Percentiles rank a stretch among this genome's conserved stretches.
Evolutionary conservation across 306 rosid species (phyloP).

Genomic region (Dalbergia cochinchinensis): DNA sequence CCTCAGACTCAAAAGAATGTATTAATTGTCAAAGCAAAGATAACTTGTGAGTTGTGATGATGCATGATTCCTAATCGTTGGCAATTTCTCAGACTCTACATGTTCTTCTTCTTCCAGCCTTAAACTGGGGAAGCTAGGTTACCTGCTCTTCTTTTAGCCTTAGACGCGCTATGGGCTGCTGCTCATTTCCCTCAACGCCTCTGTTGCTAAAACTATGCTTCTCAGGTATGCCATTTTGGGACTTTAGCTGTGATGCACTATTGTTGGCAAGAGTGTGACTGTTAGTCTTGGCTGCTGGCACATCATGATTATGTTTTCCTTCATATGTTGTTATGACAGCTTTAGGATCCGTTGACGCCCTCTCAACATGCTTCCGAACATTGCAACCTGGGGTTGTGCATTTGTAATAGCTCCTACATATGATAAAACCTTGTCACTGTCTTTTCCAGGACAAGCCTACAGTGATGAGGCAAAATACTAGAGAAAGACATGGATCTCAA

Average conservation of each 20-base stretch:
- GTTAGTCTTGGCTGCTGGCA: slow-evolving; percentile 76
- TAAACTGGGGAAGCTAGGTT: slow-evolving; percentile 48
- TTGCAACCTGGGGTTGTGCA: slow-evolving; percentile 83
- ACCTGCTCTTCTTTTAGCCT: slow-evolving; percentile 78
- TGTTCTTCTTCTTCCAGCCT: slow-evolving; percentile 36
- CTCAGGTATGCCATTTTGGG: slow-evolving; percentile 51
- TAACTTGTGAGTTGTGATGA: neutral
- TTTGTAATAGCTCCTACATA: slow-evolving; percentile 87
- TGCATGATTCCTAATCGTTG: slow-evolving; percentile 21
- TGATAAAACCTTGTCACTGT: slow-evolving; percentile 39
- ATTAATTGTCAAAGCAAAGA: slow-evolving; percentile 21
- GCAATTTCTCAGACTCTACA: slow-evolving; percentile 11
- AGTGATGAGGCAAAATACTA: slow-evolving; percentile 24
- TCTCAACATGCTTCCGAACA: slow-evolving; percentile 91
- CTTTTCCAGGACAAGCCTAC: neutral
- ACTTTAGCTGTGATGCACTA: slow-evolving; percentile 52
- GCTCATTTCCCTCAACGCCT: slow-evolving; percentile 52
- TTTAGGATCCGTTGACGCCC: slow-evolving; percentile 86
- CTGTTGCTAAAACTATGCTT: slow-evolving; percentile 44
- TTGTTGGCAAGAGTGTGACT: slow-evolving; percentile 70
- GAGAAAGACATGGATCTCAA: neutral
- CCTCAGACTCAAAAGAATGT: slow-evolving; percentile 37
- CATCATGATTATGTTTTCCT: slow-evolving; percentile 89
- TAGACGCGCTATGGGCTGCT: slow-evolving; percentile 62
- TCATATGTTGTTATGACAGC: slow-evolving; percentile 93